Conservation (phyloP, 306 rosid genomes). For the Hippophae tibetana region DNA sequence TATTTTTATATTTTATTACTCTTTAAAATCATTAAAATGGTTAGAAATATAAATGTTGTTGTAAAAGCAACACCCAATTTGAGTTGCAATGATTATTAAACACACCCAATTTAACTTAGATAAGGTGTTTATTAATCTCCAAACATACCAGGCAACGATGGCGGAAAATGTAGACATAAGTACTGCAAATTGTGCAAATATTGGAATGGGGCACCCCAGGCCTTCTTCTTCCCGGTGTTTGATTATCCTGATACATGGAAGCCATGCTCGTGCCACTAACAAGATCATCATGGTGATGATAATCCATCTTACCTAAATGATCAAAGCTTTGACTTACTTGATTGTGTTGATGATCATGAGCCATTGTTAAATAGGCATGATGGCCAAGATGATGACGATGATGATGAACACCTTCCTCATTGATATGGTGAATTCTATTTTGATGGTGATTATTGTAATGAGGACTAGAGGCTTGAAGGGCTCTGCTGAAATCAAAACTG, state of each 20-base stretch:
- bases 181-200: conserved; percentile 60
- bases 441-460: conserved; percentile 1
- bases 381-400: conserved; percentile 10
- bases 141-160: conserved; percentile 65
- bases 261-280: conserved; percentile 34
- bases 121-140: not conserved
- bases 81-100: too few relatives aligned
- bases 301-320: too few relatives aligned
- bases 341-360: conserved; percentile 4
- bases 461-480: conserved; percentile 28
- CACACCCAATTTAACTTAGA: too few relatives aligned
- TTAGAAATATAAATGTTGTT: too few relatives aligned
- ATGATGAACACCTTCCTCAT: conserved; percentile 4
- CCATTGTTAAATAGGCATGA: not conserved
- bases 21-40: too few relatives aligned
- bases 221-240: conserved; percentile 32
- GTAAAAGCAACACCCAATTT: too few relatives aligned
- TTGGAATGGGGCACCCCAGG: conserved; percentile 81
- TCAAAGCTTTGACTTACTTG: too few relatives aligned
- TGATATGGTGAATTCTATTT: not conserved
- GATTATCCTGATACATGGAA: conserved; percentile 14
- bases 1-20: too few relatives aligned
- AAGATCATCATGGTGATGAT: conserved; percentile 12
- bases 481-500: conserved; percentile 53
- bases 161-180: conserved; percentile 49